These are phyloP conservation scores for Rhinocladiella mackenziei DNA, from an alignment of 2,329 filamentous ascomycete genomes.

Conservation along the genomic window DNA sequence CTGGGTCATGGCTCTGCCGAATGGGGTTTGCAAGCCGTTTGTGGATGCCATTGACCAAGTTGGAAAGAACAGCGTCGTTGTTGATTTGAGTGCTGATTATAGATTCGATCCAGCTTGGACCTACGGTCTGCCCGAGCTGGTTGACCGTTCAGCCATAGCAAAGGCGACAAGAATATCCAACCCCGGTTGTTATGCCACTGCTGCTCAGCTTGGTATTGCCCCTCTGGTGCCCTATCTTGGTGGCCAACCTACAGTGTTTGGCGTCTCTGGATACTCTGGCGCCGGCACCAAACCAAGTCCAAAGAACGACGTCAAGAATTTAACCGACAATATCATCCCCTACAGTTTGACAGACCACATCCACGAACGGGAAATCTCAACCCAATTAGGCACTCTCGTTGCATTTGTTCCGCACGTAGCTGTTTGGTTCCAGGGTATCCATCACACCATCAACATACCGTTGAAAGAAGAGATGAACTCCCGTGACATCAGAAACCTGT, in stretches of 20 bases:
- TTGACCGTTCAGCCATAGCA: constrained; percentile 70
- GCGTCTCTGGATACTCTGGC: constrained; percentile 89
- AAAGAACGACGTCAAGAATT: constrained; percentile 83
- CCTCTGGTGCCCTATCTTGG: constrained; percentile 74
- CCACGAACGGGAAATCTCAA: constrained; percentile 85
- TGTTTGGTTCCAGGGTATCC: constrained; percentile 95
- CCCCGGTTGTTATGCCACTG: constrained; percentile 93
- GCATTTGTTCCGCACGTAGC: constrained; percentile 92
- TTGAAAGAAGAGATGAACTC: constrained; percentile 81
- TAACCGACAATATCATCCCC: constrained; percentile 83
- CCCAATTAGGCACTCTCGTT: constrained; percentile 68
- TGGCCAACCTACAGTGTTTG: constrained; percentile 77
- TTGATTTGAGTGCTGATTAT: constrained; percentile 96
- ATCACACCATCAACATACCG: constrained; percentile 86
- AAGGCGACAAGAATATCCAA: constrained; percentile 80
- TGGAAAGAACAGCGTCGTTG: constrained; percentile 68
- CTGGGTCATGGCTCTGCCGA: constrained; percentile 97
- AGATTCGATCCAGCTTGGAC: constrained; percentile 82
- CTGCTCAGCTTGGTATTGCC: constrained; percentile 81
- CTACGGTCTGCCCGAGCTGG: constrained; percentile 84
- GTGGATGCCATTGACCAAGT: constrained; percentile 79
- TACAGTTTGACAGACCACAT: constrained; percentile 92
- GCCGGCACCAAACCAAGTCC: constrained; percentile 90
- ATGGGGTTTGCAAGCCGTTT: constrained; percentile 89
- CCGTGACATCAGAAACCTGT: constrained; percentile 87